Evolutionary conservation across 2,329 filamentous ascomycete genomes (phyloP).

Genomic region (Aspergillus sojae): DNA sequence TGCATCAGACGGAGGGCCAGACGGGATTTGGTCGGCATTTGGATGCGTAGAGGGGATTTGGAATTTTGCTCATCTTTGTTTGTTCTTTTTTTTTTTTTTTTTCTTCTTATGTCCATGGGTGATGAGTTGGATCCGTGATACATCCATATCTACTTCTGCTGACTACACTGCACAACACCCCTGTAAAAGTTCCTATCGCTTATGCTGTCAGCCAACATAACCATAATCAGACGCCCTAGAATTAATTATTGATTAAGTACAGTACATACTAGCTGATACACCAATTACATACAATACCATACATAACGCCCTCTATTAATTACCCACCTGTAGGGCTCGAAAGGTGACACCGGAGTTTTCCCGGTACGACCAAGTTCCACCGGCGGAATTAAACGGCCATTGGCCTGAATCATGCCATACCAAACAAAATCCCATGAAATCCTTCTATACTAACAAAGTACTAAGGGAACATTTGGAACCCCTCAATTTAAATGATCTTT

Average conservation of each 20-base stretch:
- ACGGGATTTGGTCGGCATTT: constrained; percentile 10
- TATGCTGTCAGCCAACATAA: neutral
- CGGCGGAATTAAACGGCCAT: neutral
- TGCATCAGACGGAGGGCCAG: neutral
- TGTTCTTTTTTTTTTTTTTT: neutral
- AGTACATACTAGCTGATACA: neutral
- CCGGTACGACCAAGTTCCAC: neutral
- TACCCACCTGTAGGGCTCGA: neutral
- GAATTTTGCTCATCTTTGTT: neutral
- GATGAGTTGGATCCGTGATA: neutral
- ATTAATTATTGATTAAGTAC: neutral
- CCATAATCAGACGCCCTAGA: neutral
- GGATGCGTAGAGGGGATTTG: neutral
- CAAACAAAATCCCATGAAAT: neutral
- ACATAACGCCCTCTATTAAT: neutral
- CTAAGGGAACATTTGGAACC: neutral
- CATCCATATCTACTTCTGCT: neutral
- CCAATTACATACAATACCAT: neutral
- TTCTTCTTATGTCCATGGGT: neutral
- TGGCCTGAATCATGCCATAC: constrained; percentile 3
- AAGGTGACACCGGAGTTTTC: neutral
- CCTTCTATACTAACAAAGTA: neutral
- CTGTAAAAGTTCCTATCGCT: neutral
- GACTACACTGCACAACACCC: neutral
- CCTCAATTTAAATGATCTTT: neutral